These are phyloP conservation scores for Didymella lethalis DNA, from an alignment of 2,329 filamentous ascomycete genomes.

Conservation along the genomic window DNA sequence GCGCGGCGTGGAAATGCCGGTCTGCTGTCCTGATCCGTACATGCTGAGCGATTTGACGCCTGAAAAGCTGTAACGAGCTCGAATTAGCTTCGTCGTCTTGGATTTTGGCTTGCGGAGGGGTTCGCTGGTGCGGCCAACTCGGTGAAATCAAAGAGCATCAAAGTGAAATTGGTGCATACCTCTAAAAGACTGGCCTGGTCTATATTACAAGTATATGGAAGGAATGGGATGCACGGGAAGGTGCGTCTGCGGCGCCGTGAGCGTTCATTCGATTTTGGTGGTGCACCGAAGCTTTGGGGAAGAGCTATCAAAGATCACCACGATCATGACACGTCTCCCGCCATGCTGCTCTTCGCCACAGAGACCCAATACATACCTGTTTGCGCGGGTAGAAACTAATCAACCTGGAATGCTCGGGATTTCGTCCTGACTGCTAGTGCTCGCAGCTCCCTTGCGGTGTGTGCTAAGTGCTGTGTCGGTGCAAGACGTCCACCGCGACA, in stretches of 20 bases:
- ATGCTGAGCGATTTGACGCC: constrained; percentile 50
- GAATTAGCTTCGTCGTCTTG: constrained; percentile 15
- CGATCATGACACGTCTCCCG: constrained; percentile 7
- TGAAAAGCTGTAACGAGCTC: constrained; percentile 18
- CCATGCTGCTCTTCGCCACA: constrained; percentile 26
- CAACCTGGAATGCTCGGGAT: constrained; percentile 43
- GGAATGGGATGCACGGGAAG: constrained; percentile 27
- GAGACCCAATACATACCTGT: constrained; percentile 32
- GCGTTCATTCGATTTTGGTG: constrained; percentile 23
- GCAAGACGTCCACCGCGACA: constrained; percentile 23
- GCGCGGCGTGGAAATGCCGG: constrained; percentile 94
- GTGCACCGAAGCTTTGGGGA: constrained; percentile 17
- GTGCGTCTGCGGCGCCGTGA: constrained; percentile 35
- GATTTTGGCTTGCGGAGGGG: constrained; percentile 14
- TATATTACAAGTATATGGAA: constrained; percentile 27
- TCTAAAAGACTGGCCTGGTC: constrained; percentile 21
- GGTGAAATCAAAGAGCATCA: constrained; percentile 3
- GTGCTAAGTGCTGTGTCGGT: constrained; percentile 26
- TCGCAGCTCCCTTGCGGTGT: constrained; percentile 47
- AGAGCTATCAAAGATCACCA: constrained; percentile 17
- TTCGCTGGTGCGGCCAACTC: constrained; percentile 3
- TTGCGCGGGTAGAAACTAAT: constrained; percentile 47
- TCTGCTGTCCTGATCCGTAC: constrained; percentile 92
- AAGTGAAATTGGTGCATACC: constrained; percentile 24
- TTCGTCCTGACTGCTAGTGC: constrained; percentile 41